Evolutionary conservation across 1,139 yeast species (phyloP), one percentile per base, ranked within the genome.

Genomic region (Blastobotrys indianensis): DNA sequence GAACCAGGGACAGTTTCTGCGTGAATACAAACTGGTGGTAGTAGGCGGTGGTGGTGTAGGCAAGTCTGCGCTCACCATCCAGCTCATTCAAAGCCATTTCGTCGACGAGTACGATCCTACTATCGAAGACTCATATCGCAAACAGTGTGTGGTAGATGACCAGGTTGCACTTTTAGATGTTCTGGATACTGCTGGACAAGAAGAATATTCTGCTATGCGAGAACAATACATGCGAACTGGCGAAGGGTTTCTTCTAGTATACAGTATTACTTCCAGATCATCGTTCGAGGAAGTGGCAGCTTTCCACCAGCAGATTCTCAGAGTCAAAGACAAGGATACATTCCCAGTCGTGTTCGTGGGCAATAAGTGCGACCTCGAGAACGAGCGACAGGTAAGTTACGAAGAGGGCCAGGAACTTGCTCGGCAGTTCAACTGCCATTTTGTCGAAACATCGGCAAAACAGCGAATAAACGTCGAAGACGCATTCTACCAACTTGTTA

Each of bases 31-130:
- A 63, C 71, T 92, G 53, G 96, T 90, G 16, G 97, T 92, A 48
- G 95, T 92, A 44, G 97, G 97, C 48, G 97, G 97, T 39, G 97
- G 97, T 67, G 97, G 96, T 66, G 97, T 92, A 49, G 98, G 98
- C 70, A 92, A 92, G 67, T 85, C 95, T 10, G 97, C 97, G 4
- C 73, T 90, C 54, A 90, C 97, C 46, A 87, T 90, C 55, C 94
- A 90, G 44, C 52, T 58, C 38, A 57, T 59, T 28, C 60, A 56
- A 44, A 48, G 86, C 46, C 95, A 87, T 63, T 90, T 90, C 63
- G 95, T 90, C 34, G 95, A 88, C 64, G 96, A 92, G 61, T 92
- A 92, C 61, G 97, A 92, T 68, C 98, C 98, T 12, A 92, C 98
- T 20, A 92, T 92, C 60, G 98, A 94, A 67, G 98, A 92, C 64